Evolutionary conservation across 2,329 filamentous ascomycete genomes (phyloP), one percentile per base, ranked within the genome.

Genomic region (Periconia sp.): DNA sequence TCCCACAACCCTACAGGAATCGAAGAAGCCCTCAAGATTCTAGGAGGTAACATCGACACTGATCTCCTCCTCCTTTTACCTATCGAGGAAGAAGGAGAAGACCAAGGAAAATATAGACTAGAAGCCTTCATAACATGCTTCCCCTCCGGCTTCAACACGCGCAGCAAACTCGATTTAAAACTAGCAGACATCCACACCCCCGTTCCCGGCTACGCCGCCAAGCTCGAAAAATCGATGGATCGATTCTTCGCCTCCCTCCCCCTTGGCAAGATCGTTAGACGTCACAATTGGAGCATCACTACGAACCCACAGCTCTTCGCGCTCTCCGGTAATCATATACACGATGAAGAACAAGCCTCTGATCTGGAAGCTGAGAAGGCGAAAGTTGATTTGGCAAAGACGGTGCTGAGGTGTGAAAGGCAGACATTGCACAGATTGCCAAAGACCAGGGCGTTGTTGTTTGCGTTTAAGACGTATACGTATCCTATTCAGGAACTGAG

Each of bases 401-500:
- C 68, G 23, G 54, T 69, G 18, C 40, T 86, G 16, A 71, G 83
- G 4, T 80, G 74, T 50, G 83, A 87, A 63, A 69, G 81, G 22
- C 83, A 86, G 70, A 83, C 80, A 1, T 62, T 87, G 23, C 81
- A 85, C 67, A 74, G 83, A 1, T 61, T 86, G 18, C 81, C 81
- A 4, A 50, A 66, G 34, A 78, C 73, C 0, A 70, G 72, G 38
- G 81, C 80, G 6, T 36, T 86, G 15, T 74, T 85, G 0, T 86
- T 86, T 66, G 75, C 72, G 0, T 81, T 85, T 61, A 83, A 85
- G 64, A 86, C 83, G 12, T 86, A 84, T 62, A 68, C 76, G 43
- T 85, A 86, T 62, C 73, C 75, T 2, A 61, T 86, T 6, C 53
- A 54, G 26, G 72, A 81, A 36, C 66, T 86, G 32, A 82, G 80